These are phyloP conservation scores for Smallanthus sonchifolius DNA, from an alignment of 129 eudicot genomes.

Conservation along the genomic window DNA sequence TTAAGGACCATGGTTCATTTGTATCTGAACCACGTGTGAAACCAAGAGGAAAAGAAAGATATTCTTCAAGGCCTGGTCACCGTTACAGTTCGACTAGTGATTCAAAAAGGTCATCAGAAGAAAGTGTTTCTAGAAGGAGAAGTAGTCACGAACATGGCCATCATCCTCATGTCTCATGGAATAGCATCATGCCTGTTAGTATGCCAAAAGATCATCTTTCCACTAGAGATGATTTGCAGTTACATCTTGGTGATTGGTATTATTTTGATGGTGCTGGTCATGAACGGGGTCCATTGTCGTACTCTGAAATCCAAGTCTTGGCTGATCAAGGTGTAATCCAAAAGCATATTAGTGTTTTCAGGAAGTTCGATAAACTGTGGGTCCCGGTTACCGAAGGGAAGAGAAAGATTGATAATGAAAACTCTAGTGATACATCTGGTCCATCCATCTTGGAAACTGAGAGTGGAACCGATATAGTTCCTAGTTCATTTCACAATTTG, in stretches of 20 bases:
- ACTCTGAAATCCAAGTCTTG: slow-evolving; percentile 54
- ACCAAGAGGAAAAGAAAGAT: slow-evolving; percentile 61
- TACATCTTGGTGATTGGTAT: slow-evolving; percentile 93
- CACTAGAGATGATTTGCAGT: slow-evolving; percentile 58
- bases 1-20: slow-evolving; percentile 78
- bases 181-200: slow-evolving; percentile 37
- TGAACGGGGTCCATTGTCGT: slow-evolving; percentile 83
- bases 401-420: slow-evolving; percentile 33
- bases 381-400: slow-evolving; percentile 61
- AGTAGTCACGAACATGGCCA: slow-evolving; percentile 40
- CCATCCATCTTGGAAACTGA: slow-evolving; percentile 26
- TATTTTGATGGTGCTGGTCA: slow-evolving; percentile 93
- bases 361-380: slow-evolving; percentile 84
- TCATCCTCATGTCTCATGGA: slow-evolving; percentile 26
- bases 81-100: slow-evolving; percentile 41
- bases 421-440: slow-evolving; percentile 33
- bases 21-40: slow-evolving; percentile 59
- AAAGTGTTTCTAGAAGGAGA: slow-evolving; percentile 45
- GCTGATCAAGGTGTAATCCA: slow-evolving; percentile 79
- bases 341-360: slow-evolving; percentile 62
- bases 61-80: slow-evolving; percentile 50
- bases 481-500: slow-evolving; percentile 53
- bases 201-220: slow-evolving; percentile 65
- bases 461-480: slow-evolving; percentile 14
- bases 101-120: slow-evolving; percentile 62